Evolutionary conservation across 176 grass and related monocot genomes (phyloP).

Genomic region (Carex scoparia): DNA sequence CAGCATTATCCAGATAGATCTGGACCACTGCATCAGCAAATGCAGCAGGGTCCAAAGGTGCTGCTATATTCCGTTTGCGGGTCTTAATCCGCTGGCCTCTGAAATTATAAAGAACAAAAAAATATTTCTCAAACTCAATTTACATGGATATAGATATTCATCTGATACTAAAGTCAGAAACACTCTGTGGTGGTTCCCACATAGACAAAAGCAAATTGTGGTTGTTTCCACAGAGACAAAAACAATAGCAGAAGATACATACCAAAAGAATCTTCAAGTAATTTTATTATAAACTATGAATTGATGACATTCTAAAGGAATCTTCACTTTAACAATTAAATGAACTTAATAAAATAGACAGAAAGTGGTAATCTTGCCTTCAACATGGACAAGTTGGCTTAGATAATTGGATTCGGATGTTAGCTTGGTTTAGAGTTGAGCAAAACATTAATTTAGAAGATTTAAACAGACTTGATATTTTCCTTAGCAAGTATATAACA

Average conservation of each 20-base stretch:
- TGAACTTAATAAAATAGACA: neutral
- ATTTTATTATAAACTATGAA: neutral
- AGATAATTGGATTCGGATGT: neutral
- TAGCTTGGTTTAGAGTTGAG: neutral
- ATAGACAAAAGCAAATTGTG: neutral
- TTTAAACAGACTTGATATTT: neutral
- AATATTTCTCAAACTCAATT: neutral
- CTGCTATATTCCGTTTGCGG: conserved; percentile 94
- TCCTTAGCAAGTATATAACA: neutral
- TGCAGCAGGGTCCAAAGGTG: conserved; percentile 89
- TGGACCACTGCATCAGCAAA: conserved; percentile 99
- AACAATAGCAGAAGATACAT: neutral
- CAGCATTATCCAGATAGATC: conserved; percentile 98
- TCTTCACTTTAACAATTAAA: neutral
- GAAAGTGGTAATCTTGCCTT: neutral
- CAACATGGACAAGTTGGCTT: neutral
- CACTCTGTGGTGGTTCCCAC: neutral
- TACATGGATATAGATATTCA: neutral
- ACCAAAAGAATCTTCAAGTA: conserved; percentile 10
- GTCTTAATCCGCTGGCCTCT: conserved; percentile 99
- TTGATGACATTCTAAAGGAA: conserved; percentile 1
- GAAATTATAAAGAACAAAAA: conserved; percentile 24
- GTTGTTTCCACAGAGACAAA: neutral
- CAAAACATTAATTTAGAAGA: neutral
- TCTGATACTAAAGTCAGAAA: neutral